Evolutionary conservation across 1,139 yeast species (phyloP).

Genomic region (Geotrichum candidum): DNA sequence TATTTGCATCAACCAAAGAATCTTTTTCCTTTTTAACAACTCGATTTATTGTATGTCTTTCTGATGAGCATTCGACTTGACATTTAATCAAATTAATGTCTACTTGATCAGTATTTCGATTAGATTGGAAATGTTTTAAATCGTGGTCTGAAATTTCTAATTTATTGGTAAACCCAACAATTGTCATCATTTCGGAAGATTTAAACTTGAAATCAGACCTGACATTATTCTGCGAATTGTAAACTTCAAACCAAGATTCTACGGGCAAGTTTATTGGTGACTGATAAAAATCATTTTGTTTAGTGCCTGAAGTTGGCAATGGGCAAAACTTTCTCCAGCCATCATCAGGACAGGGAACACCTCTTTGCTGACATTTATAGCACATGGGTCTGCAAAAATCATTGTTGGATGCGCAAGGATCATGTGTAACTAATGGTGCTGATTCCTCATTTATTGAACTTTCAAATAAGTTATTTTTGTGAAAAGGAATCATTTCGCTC

Average conservation of each 20-base stretch:
- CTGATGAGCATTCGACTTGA: neutral
- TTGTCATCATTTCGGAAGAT: neutral
- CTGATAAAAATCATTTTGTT: neutral
- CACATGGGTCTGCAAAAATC: neutral
- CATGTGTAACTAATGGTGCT: neutral
- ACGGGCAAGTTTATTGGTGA: neutral
- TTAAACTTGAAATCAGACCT: too few relatives aligned
- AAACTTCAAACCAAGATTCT: neutral
- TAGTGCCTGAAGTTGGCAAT: neutral
- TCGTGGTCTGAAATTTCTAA: neutral
- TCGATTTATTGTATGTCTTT: neutral
- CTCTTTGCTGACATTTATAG: neutral
- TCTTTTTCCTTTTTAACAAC: neutral
- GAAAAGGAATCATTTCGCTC: neutral
- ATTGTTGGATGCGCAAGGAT: neutral
- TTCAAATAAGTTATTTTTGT: neutral
- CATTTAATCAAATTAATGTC: neutral
- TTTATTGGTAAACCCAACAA: neutral
- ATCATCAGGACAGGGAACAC: neutral
- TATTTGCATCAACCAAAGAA: neutral
- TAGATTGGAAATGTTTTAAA: neutral
- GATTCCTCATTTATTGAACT: neutral
- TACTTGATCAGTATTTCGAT: neutral
- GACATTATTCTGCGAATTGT: too few relatives aligned
- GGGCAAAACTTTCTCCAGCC: neutral